A percentile compares a stretch with the other conserved stretches of the same genome.
Evolutionary conservation across 805 yeast species (phyloP).

Genomic region (Naumovozyma castellii): DNA sequence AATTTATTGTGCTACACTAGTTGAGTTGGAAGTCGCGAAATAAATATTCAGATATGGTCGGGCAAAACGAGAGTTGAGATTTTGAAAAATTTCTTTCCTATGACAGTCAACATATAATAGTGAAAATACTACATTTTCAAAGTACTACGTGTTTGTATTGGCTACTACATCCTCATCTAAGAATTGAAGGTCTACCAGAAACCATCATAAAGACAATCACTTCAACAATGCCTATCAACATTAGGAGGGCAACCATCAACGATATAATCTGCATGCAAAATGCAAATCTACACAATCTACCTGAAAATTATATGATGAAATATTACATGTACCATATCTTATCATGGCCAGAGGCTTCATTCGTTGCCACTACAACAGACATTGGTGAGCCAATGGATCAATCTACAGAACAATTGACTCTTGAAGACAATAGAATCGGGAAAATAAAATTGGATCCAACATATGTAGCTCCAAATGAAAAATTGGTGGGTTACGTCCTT

Average conservation of each 20-base stretch:
- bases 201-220: background rate
- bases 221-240: conserved; percentile 62
- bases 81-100: too few species aligned
- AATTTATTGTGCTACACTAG: too few species aligned
- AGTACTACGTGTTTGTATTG: too few species aligned
- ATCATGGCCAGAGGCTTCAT: conserved; percentile 97
- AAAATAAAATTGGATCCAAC: conserved; percentile 49
- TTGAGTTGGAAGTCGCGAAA: too few species aligned
- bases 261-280: conserved; percentile 95
- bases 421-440: conserved; percentile 15
- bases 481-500: conserved; percentile 89
- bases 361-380: conserved; percentile 80
- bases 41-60: too few species aligned
- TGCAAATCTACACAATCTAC: conserved; percentile 82
- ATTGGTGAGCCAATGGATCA: conserved; percentile 19
- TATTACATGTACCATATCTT: conserved; percentile 89
- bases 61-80: too few species aligned
- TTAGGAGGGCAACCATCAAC: conserved; percentile 75
- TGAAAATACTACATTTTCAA: too few species aligned
- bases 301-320: conserved; percentile 88
- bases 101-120: too few species aligned
- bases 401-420: conserved; percentile 14
- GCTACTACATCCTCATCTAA: too few species aligned
- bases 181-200: too few species aligned
- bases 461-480: conserved; percentile 56